A percentile compares a stretch with the other conserved stretches of the same genome.
Evolutionary conservation across 2,329 filamentous ascomycete genomes (phyloP).

Genomic region (Cercospora canescens): DNA sequence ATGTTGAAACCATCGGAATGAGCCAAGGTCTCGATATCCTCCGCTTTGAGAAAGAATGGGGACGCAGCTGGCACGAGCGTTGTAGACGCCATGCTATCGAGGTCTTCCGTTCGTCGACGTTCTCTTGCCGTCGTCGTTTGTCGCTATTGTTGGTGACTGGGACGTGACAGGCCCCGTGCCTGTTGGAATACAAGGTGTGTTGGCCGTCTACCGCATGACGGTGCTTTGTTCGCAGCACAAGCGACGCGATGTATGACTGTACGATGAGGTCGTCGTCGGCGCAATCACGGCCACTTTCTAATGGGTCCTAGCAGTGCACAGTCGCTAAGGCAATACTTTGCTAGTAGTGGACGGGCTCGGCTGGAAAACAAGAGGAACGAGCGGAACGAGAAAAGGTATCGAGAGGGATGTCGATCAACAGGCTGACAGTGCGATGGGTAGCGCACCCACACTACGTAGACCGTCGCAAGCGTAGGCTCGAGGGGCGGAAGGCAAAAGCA

Average conservation of each 20-base stretch:
- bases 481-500: background rate
- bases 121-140: background rate
- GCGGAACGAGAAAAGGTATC: background rate
- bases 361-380: background rate
- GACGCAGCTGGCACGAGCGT: slow-evolving; percentile 31
- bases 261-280: slow-evolving; percentile 9
- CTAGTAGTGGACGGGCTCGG: background rate
- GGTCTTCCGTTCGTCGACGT: background rate
- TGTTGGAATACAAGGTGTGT: background rate
- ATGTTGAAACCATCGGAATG: slow-evolving; percentile 46
- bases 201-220: slow-evolving; percentile 9
- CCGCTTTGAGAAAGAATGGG: slow-evolving; percentile 45
- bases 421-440: background rate
- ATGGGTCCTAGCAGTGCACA: slow-evolving; percentile 1
- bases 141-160: background rate
- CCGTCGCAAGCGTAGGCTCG: background rate
- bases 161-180: background rate
- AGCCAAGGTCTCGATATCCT: slow-evolving; percentile 43
- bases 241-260: background rate
- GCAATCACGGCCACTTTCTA: background rate
- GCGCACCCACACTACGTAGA: background rate
- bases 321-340: background rate
- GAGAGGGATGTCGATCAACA: background rate
- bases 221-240: slow-evolving; percentile 4
- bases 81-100: slow-evolving; percentile 1